Base-by-base conservation (phyloP, 2,329 filamentous ascomycete species). In the Sporothrix brasiliensis region DNA sequence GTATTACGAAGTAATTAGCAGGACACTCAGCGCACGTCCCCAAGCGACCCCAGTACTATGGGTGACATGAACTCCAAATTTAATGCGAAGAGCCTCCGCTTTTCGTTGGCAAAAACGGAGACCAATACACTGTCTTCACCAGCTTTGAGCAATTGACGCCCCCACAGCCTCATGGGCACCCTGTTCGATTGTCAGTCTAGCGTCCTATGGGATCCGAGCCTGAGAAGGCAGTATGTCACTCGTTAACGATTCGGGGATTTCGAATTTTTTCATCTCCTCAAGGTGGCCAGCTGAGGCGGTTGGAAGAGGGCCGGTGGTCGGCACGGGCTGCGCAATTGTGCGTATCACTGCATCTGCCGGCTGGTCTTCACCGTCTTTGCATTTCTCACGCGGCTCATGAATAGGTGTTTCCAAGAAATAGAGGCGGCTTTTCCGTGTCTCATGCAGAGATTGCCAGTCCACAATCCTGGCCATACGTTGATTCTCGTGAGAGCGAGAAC, bases 391-490 rank as follows among this genome's bases (percentile, higher is more conserved):
- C 60, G 60, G 60, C 41, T 41, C 30, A 30, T 14, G 21, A 49
- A 63, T 14, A 63, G 39, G 6, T 49, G n/a, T n/a, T 44, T 44
- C 10, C 34, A 34, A 61, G 34, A 10, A 61, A 44, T 11, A 19
- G 16, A 63, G 21, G 24, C 60, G 60, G 60, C 11, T 49, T 63
- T 63, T 47, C 60, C 60, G 60, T 63, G 60, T 63, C 60, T 49
- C 21, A 30, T 63, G 60, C 44, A 63, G 60, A 63, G 41, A 30
- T 49, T 39, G 11, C n/a, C 44, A 19, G 60, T 47, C n/a, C 7
- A 41, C 39, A 41, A 3, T 6, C 52, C 19, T n/a, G 19, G 53
- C 4, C 39, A 34, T 34, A 5, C 30, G 27, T 27, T 2, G 27
- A 56, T 34, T 30, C 4, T 14, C 21, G 30, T 27, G 7, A 56